phyloP scores from a whole-genome alignment of 2,329 filamentous ascomycete genomes.

The Acrocalymma vagum region DNA sequence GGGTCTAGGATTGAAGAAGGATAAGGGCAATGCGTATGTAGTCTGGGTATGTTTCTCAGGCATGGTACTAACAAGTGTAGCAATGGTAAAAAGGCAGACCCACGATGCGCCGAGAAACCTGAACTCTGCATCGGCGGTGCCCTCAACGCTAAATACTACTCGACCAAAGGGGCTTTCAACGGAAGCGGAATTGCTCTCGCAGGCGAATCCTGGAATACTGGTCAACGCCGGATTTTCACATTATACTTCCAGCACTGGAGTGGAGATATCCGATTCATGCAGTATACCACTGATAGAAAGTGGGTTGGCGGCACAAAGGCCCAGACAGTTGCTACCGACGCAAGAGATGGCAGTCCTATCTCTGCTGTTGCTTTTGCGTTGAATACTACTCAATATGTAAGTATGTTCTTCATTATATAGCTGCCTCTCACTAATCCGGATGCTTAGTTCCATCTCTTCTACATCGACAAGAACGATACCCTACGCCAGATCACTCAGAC shows the following conservation, averaged over 20 bases:
- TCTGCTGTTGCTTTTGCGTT: conserved; percentile 53
- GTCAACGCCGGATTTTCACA: conserved; percentile 48
- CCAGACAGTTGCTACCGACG: conserved; percentile 51
- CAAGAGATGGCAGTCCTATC: conserved; percentile 54
- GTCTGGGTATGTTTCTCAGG: neutral
- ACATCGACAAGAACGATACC: conserved; percentile 50
- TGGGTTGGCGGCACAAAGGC: conserved; percentile 51
- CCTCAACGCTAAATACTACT: conserved; percentile 48
- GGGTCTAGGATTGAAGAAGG: conserved; percentile 36
- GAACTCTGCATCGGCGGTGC: conserved; percentile 49
- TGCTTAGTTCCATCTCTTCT: conserved; percentile 51
- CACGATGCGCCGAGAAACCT: conserved; percentile 35
- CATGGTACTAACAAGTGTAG: conserved; percentile 8
- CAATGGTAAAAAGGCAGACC: conserved; percentile 15
- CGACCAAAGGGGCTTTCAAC: conserved; percentile 54
- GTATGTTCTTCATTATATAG: conserved; percentile 2
- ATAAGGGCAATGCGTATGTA: conserved; percentile 27
- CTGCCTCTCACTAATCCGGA: neutral
- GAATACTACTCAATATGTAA: conserved; percentile 47
- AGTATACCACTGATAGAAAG: conserved; percentile 42
- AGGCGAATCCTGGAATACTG: conserved; percentile 51
- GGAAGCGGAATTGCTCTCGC: conserved; percentile 57
- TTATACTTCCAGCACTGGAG: conserved; percentile 56
- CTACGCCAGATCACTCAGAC: conserved; percentile 50
- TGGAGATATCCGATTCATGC: conserved; percentile 52